Conservation (phyloP, 352 stramenopile species). For the Phytophthora aleatoria region DNA sequence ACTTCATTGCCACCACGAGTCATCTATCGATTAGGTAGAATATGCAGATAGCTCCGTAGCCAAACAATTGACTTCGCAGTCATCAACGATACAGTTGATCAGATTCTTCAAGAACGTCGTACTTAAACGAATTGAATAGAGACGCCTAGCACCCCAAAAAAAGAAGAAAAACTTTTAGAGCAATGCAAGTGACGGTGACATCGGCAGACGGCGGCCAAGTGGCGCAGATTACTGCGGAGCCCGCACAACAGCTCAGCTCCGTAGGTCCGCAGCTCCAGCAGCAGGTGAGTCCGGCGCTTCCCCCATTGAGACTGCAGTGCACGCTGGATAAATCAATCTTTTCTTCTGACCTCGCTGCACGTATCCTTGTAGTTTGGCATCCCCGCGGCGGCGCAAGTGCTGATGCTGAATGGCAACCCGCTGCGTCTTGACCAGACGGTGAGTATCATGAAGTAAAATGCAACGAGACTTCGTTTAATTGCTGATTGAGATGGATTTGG, state of each 20-base stretch:
- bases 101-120: not conserved
- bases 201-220: constrained; percentile 66
- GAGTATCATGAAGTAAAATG: not conserved
- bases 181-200: constrained; percentile 72
- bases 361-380: constrained; percentile 64
- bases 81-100: constrained; percentile 10
- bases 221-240: constrained; percentile 54
- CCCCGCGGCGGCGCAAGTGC: constrained; percentile 49
- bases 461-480: not conserved
- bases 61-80: constrained; percentile 18
- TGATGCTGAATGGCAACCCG: constrained; percentile 67
- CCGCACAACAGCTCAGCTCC: constrained; percentile 49
- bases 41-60: constrained; percentile 2
- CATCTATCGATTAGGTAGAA: constrained; percentile 6
- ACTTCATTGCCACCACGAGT: not conserved
- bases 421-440: constrained; percentile 64
- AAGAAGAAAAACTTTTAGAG: constrained; percentile 10
- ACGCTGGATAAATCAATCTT: not conserved
- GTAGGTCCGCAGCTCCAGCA: constrained; percentile 56
- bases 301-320: not conserved
- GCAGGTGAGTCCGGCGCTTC: constrained; percentile 33
- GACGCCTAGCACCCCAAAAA: not conserved
- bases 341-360: constrained; percentile 1
- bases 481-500: not conserved
- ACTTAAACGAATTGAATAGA: not conserved